phyloP scores from a whole-genome alignment of 228 moss, liverwort and hornwort genomes.

The Sphagnum magellanicum region DNA sequence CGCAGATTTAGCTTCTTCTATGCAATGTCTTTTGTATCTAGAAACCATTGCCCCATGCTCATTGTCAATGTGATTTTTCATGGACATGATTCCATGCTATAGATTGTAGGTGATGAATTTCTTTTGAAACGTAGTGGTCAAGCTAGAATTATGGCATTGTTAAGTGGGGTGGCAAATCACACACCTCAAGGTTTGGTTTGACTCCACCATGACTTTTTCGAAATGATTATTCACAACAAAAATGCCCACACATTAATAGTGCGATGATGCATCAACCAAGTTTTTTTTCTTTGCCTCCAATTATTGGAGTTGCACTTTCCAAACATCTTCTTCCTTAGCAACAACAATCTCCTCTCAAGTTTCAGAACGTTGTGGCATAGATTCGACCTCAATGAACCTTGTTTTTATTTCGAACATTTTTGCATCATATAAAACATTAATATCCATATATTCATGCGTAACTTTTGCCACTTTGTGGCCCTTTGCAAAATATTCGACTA shows the following conservation, averaged over 20 bases:
- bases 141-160: conserved; percentile 31
- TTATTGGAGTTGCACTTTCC: too few species aligned
- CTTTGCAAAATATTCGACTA: too few species aligned
- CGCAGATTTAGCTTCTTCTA: background rate
- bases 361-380: too few species aligned
- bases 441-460: too few species aligned
- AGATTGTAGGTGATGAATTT: conserved; percentile 48
- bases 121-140: conserved; percentile 10
- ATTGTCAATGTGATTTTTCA: conserved; percentile 47
- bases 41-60: conserved; percentile 38
- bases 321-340: too few species aligned
- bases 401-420: too few species aligned
- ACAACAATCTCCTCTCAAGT: too few species aligned
- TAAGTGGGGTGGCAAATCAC: conserved; percentile 49
- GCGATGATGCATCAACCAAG: too few species aligned
- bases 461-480: too few species aligned
- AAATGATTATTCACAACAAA: conserved; percentile 46
- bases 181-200: conserved; percentile 41
- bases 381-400: too few species aligned
- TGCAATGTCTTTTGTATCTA: conserved; percentile 20
- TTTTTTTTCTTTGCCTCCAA: too few species aligned
- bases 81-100: conserved; percentile 45
- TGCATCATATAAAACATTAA: too few species aligned
- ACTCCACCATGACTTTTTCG: conserved; percentile 40
- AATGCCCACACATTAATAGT: conserved; percentile 23